phyloP scores from a whole-genome alignment of 2,329 filamentous ascomycete species.

The Nigrograna mackinnonii region DNA sequence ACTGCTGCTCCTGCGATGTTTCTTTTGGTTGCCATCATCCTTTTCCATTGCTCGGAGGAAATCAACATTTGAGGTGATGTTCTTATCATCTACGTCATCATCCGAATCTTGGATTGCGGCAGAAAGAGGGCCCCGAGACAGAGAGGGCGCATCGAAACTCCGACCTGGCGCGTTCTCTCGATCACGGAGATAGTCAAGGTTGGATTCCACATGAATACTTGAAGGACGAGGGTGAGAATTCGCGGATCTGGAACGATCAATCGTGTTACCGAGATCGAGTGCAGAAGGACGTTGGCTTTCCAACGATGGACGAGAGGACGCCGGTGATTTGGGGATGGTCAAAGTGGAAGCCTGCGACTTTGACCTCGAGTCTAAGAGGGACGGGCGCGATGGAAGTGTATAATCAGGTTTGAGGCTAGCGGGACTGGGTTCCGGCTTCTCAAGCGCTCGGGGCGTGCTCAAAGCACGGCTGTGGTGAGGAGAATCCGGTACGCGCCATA shows the following conservation, averaged over 20 bases:
- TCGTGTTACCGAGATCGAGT: constrained; percentile 62
- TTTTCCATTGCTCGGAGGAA: constrained; percentile 78
- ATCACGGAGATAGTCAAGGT: constrained; percentile 80
- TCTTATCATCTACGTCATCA: constrained; percentile 60
- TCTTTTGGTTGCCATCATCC: constrained; percentile 58
- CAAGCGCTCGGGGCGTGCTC: constrained; percentile 53
- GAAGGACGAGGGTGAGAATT: constrained; percentile 71
- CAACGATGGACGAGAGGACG: constrained; percentile 68
- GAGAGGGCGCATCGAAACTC: constrained; percentile 33
- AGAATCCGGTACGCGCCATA: constrained; percentile 58
- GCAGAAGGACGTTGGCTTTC: constrained; percentile 70
- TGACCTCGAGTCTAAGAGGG: constrained; percentile 49
- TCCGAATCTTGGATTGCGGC: constrained; percentile 39
- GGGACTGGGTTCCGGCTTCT: constrained; percentile 39
- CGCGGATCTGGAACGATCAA: constrained; percentile 65
- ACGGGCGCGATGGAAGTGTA: constrained; percentile 43
- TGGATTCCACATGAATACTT: constrained; percentile 82
- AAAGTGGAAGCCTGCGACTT: constrained; percentile 56
- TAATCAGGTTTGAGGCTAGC: constrained; percentile 41
- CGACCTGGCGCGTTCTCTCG: constrained; percentile 61
- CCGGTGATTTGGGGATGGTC: constrained; percentile 57
- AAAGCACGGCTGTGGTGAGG: constrained; percentile 48
- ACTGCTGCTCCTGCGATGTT: constrained; percentile 59
- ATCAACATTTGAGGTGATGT: constrained; percentile 79
- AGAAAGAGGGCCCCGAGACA: constrained; percentile 29